These are phyloP conservation scores for Harringtonia aguacate DNA, from an alignment of 2,329 filamentous ascomycete species.

Conservation along the genomic window DNA sequence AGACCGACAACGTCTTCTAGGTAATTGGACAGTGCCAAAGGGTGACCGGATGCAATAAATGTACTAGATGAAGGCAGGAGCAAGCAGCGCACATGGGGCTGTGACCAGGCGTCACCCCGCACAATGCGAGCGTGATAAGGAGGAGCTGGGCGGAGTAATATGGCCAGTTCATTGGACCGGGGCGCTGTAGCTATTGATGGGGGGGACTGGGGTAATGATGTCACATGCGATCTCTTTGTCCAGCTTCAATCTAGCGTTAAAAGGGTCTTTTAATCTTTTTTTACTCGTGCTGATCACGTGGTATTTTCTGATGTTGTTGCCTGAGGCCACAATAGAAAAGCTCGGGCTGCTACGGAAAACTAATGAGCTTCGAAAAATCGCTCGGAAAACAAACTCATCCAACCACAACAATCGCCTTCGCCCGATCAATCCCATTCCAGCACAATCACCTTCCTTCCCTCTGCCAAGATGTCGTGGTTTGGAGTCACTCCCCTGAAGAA, in stretches of 20 bases:
- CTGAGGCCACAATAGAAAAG: slow-evolving; percentile 3
- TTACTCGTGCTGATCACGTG: too few species aligned
- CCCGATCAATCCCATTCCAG: background rate
- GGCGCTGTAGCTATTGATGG: too few species aligned
- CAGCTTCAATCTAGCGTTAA: background rate
- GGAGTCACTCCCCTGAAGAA: slow-evolving; percentile 59
- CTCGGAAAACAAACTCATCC: slow-evolving; percentile 16
- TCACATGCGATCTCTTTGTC: background rate
- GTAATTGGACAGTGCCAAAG: too few species aligned
- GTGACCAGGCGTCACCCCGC: too few species aligned
- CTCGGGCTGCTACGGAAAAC: slow-evolving; percentile 5
- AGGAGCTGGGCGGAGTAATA: too few species aligned
- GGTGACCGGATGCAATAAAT: too few species aligned
- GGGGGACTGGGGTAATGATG: background rate
- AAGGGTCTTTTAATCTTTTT: too few species aligned
- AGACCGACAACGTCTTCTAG: too few species aligned
- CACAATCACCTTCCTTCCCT: background rate
- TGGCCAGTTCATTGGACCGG: too few species aligned
- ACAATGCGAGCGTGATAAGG: too few species aligned
- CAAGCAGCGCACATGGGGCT: too few species aligned
- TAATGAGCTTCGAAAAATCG: slow-evolving; percentile 1
- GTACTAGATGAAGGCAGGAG: too few species aligned
- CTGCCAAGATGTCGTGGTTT: slow-evolving; percentile 62
- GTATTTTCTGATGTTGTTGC: background rate
- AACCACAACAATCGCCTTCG: slow-evolving; percentile 18